Evolutionary conservation across 1,284 basidiomycete species (phyloP).

Genomic region (Fomitopsis schrenkii): DNA sequence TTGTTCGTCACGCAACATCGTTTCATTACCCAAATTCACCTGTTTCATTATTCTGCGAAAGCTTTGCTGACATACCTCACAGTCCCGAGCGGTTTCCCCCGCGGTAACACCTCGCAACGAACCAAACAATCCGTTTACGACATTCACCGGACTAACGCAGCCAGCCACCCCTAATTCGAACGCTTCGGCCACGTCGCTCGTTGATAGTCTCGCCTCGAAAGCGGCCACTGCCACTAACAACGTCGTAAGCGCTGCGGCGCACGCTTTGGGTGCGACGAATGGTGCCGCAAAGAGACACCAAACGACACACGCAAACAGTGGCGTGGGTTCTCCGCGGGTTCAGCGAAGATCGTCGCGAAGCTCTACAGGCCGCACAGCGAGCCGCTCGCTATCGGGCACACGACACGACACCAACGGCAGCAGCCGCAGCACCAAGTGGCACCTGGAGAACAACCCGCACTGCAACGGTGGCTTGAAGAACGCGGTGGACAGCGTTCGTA

Average conservation of each 20-base stretch:
- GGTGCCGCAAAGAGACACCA: constrained; percentile 22
- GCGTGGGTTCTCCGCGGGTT: constrained; percentile 19
- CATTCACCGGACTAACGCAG: constrained; percentile 27
- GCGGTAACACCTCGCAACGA: constrained; percentile 35
- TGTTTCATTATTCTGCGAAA: background rate
- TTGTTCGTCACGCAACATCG: no score
- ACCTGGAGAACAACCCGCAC: constrained; percentile 63
- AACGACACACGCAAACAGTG: constrained; percentile 25
- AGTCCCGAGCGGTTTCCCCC: constrained; percentile 41
- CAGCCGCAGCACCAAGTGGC: constrained; percentile 35
- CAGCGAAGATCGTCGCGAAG: constrained; percentile 25
- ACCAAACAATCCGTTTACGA: constrained; percentile 34
- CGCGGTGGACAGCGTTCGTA: constrained; percentile 63
- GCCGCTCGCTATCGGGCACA: constrained; percentile 48
- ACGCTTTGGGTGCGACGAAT: constrained; percentile 4
- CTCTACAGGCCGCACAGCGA: constrained; percentile 28
- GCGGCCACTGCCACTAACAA: constrained; percentile 2
- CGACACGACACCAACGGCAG: constrained; percentile 28
- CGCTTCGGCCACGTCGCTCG: constrained; percentile 17
- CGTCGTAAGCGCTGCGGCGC: constrained; percentile 5
- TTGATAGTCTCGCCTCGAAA: constrained; percentile 17
- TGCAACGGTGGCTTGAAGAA: constrained; percentile 81
- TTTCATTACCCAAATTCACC: no score
- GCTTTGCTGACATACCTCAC: background rate
- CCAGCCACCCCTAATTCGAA: constrained; percentile 4